Evolutionary conservation across 2,329 filamentous ascomycete species (phyloP).

Genomic region (Chalaropsis ovoidea): DNA sequence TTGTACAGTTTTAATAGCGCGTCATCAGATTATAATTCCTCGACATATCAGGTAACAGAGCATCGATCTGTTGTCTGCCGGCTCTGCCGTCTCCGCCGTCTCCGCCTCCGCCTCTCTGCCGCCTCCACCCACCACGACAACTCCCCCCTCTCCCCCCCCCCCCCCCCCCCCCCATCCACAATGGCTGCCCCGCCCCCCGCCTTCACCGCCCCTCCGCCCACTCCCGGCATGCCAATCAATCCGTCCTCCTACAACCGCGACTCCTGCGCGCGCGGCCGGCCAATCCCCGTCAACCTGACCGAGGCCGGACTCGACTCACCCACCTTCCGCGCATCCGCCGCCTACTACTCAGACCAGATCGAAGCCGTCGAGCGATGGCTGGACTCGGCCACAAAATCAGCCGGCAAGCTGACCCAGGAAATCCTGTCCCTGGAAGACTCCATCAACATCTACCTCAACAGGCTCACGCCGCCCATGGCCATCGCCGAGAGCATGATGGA

Average conservation of each 20-base stretch:
- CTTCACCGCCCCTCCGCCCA: neutral
- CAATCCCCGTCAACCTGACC: constrained; percentile 71
- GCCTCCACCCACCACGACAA: too few relatives aligned
- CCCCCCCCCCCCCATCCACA: neutral
- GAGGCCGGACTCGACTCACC: constrained; percentile 95
- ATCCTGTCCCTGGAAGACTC: constrained; percentile 67
- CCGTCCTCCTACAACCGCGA: constrained; percentile 8
- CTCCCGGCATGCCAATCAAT: neutral
- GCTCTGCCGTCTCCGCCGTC: too few relatives aligned
- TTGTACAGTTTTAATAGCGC: too few relatives aligned
- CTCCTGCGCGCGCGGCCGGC: constrained; percentile 32
- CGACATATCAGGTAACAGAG: too few relatives aligned
- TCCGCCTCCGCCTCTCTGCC: too few relatives aligned
- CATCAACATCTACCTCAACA: constrained; percentile 64
- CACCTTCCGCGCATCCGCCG: constrained; percentile 77
- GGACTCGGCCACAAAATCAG: constrained; percentile 47
- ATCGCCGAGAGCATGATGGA: constrained; percentile 79
- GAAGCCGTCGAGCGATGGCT: constrained; percentile 91
- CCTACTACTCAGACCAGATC: constrained; percentile 84
- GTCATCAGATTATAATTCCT: too few relatives aligned
- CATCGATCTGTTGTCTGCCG: too few relatives aligned
- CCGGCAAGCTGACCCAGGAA: constrained; percentile 48
- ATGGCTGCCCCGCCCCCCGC: neutral
- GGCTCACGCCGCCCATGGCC: constrained; percentile 61
- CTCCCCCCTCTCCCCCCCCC: neutral